Conservation (phyloP, 2,329 filamentous ascomycete genomes). For the Cytospora piceicola region DNA sequence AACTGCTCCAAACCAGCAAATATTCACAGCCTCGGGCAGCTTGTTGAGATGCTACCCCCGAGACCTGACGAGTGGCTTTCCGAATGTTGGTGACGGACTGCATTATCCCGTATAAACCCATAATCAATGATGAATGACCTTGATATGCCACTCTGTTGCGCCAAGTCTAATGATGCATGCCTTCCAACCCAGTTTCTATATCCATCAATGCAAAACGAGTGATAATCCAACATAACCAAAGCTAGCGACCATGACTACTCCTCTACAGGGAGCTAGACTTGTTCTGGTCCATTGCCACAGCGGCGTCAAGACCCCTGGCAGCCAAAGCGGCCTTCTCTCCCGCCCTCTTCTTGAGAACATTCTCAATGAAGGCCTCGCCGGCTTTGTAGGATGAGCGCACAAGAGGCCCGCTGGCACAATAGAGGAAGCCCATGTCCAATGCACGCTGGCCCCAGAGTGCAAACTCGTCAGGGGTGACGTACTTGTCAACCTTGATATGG, state of each 20-base stretch:
- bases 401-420: conserved; percentile 90
- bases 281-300: conserved; percentile 43
- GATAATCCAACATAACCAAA: not conserved
- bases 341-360: conserved; percentile 84
- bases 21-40: conserved; percentile 1
- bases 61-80: not conserved
- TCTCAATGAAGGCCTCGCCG: conserved; percentile 98
- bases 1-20: not conserved
- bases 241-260: not conserved
- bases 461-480: conserved; percentile 88
- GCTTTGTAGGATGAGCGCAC: conserved; percentile 97
- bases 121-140: conserved; percentile 4
- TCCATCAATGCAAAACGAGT: conserved; percentile 1
- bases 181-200: conserved; percentile 8
- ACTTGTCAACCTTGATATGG: conserved; percentile 95
- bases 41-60: conserved; percentile 16
- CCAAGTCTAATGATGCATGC: conserved; percentile 18
- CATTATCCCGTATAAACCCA: not conserved
- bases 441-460: conserved; percentile 90
- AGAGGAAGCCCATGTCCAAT: conserved; percentile 93
- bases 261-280: conserved; percentile 23
- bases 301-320: conserved; percentile 42
- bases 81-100: not conserved
- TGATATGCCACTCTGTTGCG: conserved; percentile 19
- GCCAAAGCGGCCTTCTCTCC: conserved; percentile 45